These are phyloP conservation scores for Pulveroboletus ravenelii DNA, from an alignment of 768 basidiomycete species.

Conservation along the genomic window DNA sequence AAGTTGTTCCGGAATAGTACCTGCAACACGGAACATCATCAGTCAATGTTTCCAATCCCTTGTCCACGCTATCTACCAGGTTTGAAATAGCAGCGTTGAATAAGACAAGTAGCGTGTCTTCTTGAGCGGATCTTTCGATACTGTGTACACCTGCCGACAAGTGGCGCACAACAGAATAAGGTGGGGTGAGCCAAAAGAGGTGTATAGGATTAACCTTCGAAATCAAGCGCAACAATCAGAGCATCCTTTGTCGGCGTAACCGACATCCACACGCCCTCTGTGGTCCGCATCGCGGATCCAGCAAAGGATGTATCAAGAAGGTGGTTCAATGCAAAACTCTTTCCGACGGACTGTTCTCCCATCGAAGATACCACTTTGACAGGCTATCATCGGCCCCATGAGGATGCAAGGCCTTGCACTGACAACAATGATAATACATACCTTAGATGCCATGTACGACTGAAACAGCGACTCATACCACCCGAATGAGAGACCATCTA, in stretches of 20 bases:
- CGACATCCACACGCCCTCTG: constrained; percentile 65
- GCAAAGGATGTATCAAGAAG: constrained; percentile 61
- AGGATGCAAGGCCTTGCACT: neutral
- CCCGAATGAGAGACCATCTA: constrained; percentile 53
- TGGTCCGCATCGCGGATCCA: constrained; percentile 59
- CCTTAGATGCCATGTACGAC: constrained; percentile 58
- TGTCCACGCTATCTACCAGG: constrained; percentile 32
- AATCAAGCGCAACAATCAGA: constrained; percentile 59
- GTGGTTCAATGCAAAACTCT: constrained; percentile 55
- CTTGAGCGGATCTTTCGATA: constrained; percentile 58
- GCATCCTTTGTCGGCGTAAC: constrained; percentile 54
- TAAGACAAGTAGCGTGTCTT: constrained; percentile 58
- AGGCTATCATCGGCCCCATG: neutral
- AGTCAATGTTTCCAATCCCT: neutral
- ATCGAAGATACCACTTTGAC: constrained; percentile 65
- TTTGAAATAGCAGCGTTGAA: constrained; percentile 69
- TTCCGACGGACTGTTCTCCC: constrained; percentile 66
- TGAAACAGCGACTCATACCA: constrained; percentile 65
- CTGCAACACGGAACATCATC: constrained; percentile 34
- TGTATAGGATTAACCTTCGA: no score
- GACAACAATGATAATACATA: no score
- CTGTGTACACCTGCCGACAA: constrained; percentile 56
- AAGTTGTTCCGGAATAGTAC: constrained; percentile 66
- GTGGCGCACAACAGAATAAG: no score
- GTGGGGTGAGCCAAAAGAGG: no score